Conservation (phyloP, 2,329 filamentous ascomycete species). For the Aspergillus aculeatus region DNA sequence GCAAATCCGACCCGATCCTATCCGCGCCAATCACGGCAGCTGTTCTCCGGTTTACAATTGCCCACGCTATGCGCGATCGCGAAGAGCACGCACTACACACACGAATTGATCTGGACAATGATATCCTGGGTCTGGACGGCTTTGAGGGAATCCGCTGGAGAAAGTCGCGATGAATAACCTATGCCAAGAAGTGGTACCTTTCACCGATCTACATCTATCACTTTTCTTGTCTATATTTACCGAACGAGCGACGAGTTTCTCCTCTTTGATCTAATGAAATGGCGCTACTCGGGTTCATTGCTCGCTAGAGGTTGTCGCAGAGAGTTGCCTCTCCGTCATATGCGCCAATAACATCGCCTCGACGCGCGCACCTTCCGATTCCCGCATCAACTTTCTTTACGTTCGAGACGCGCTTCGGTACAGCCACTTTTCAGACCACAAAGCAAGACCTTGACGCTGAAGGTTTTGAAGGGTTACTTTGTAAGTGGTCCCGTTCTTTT, state of each 20-base stretch:
- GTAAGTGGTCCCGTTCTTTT: too few species aligned
- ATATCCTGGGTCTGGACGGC: background rate
- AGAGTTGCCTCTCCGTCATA: too few species aligned
- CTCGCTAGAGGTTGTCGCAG: too few species aligned
- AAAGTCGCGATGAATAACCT: background rate
- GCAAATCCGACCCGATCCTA: background rate
- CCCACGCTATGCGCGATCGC: background rate
- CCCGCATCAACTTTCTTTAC: background rate
- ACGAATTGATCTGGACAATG: background rate
- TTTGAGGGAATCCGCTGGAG: background rate
- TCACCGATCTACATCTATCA: background rate
- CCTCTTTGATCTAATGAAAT: too few species aligned
- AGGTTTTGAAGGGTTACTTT: too few species aligned
- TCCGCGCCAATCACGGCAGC: background rate
- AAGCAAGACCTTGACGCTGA: too few species aligned
- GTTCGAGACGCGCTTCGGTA: too few species aligned
- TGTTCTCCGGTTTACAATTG: background rate
- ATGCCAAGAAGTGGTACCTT: background rate
- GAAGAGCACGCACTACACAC: background rate
- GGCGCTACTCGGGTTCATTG: too few species aligned
- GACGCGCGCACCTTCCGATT: background rate
- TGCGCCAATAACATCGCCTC: too few species aligned
- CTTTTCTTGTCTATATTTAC: too few species aligned
- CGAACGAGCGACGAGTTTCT: too few species aligned
- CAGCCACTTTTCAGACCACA: too few species aligned